phyloP scores from a whole-genome alignment of 345 rosid species.

The Salix dunnii region DNA sequence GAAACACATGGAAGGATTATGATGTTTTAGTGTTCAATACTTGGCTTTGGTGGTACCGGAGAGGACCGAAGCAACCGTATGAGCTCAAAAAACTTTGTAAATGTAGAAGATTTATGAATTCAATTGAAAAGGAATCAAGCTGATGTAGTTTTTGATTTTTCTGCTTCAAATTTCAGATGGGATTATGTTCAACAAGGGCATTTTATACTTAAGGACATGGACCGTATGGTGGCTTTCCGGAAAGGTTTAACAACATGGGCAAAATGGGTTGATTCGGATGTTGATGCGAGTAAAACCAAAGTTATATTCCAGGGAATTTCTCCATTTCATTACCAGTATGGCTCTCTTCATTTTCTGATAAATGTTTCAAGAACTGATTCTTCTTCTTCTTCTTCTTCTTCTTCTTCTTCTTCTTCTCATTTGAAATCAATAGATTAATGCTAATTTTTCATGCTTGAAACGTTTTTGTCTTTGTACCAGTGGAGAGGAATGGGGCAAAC shows the following conservation, averaged over 20 bases:
- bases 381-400: no score
- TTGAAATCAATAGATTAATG: neutral
- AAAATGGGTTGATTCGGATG: conserved; percentile 74
- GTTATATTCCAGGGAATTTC: conserved; percentile 80
- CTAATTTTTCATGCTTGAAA: neutral
- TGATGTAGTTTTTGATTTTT: neutral
- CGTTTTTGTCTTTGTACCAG: conserved; percentile 20
- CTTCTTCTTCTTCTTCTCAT: neutral
- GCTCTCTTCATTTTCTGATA: neutral
- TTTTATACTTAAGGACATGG: conserved; percentile 45
- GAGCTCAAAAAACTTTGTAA: conserved; percentile 1
- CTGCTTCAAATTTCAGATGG: conserved; percentile 52
- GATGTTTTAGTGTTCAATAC: conserved; percentile 63
- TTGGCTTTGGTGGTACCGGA: conserved; percentile 74
- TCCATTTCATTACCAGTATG: conserved; percentile 75
- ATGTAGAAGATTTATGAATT: neutral
- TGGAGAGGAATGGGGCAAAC: conserved; percentile 53
- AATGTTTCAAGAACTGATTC: neutral
- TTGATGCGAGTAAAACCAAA: conserved; percentile 51
- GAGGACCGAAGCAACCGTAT: conserved; percentile 55
- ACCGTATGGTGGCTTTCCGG: conserved; percentile 69
- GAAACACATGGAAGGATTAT: conserved; percentile 44
- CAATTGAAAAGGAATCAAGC: neutral
- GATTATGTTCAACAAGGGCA: conserved; percentile 60
- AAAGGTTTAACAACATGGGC: conserved; percentile 77